Conservation (phyloP, 768 basidiomycete species). For the Kwoniella bestiolae region DNA sequence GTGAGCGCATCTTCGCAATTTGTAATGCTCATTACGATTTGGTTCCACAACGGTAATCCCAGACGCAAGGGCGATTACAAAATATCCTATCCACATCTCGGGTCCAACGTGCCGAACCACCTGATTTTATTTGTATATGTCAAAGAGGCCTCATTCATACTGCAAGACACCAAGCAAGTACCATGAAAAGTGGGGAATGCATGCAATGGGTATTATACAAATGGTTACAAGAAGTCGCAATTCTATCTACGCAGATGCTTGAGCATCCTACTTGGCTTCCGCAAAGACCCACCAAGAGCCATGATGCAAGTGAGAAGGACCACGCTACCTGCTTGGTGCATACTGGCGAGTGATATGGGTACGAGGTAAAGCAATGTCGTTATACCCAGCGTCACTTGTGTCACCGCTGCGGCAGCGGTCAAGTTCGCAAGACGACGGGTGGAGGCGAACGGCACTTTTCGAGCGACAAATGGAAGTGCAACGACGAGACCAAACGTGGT, state of each 20-base stretch:
- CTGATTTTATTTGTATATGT: too few relatives aligned
- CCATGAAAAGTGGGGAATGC: constrained; percentile 15
- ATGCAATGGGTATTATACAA: constrained; percentile 17
- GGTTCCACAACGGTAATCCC: neutral
- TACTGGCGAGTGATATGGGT: constrained; percentile 85
- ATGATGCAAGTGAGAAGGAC: constrained; percentile 80
- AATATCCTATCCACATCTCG: neutral
- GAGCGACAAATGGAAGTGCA: constrained; percentile 61
- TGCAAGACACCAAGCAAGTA: too few relatives aligned
- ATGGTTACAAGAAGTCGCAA: neutral
- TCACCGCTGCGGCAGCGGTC: constrained; percentile 55
- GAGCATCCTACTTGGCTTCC: constrained; percentile 62
- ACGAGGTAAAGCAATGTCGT: constrained; percentile 89
- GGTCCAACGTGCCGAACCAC: too few relatives aligned
- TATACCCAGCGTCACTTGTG: constrained; percentile 78
- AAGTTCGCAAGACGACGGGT: constrained; percentile 73
- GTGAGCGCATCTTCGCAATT: neutral
- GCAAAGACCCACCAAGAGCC: constrained; percentile 72
- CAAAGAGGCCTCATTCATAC: too few relatives aligned
- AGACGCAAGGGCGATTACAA: neutral
- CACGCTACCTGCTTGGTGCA: constrained; percentile 94
- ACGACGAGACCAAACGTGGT: constrained; percentile 77
- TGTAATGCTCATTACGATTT: neutral
- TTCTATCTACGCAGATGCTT: constrained; percentile 22
- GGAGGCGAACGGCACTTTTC: constrained; percentile 66